These are phyloP conservation scores for Pythium rishiriense DNA, from an alignment of 352 stramenopile genomes.

Conservation along the genomic window DNA sequence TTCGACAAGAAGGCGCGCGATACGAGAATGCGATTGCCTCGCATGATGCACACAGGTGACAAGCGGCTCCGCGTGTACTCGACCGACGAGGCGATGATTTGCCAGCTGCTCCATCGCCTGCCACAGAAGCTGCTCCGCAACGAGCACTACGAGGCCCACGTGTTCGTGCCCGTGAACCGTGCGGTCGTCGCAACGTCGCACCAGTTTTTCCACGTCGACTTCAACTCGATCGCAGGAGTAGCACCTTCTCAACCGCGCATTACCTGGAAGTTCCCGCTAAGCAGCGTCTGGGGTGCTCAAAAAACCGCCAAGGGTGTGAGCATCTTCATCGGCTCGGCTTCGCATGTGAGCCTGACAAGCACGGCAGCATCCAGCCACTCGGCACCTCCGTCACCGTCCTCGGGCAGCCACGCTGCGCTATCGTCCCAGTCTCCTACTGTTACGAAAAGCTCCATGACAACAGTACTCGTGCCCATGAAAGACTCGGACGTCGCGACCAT, in stretches of 20 bases:
- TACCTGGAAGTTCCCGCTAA: conserved; percentile 48
- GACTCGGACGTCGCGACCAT: conserved; percentile 31
- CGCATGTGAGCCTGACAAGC: conserved; percentile 33
- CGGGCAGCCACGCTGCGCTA: not conserved
- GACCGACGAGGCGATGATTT: conserved; percentile 64
- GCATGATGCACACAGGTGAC: conserved; percentile 76
- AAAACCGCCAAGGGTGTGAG: conserved; percentile 43
- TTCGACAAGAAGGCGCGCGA: conserved; percentile 78
- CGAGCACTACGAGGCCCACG: conserved; percentile 77
- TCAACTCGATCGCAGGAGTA: conserved; percentile 33
- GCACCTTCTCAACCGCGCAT: conserved; percentile 34
- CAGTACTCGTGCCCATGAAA: conserved; percentile 46
- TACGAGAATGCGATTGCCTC: conserved; percentile 64
- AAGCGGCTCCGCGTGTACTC: conserved; percentile 81
- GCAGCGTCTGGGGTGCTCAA: conserved; percentile 47
- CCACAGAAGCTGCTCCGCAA: conserved; percentile 60
- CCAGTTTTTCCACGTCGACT: conserved; percentile 66
- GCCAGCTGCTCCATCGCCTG: conserved; percentile 59
- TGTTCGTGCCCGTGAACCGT: conserved; percentile 63
- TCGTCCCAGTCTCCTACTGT: conserved; percentile 21
- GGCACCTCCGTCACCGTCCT: conserved; percentile 9
- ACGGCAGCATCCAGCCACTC: conserved; percentile 12
- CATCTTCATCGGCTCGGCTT: conserved; percentile 47
- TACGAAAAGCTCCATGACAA: conserved; percentile 53
- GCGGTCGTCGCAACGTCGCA: conserved; percentile 76